These are phyloP conservation scores for Collybia mongolica DNA, from an alignment of 768 basidiomycete species.

Conservation along the genomic window DNA sequence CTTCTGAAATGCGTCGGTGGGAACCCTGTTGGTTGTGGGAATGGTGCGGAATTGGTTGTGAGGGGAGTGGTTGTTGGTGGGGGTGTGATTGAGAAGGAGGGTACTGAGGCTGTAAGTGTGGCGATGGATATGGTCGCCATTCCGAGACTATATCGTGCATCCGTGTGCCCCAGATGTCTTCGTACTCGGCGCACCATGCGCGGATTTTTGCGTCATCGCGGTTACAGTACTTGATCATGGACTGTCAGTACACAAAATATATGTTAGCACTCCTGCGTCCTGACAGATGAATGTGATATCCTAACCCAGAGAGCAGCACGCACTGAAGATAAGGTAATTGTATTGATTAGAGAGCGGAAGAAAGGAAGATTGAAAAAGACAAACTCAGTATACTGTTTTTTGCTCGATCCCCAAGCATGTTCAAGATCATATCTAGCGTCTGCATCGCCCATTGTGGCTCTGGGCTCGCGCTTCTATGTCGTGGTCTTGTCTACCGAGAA, in stretches of 20 bases:
- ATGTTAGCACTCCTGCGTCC: constrained; percentile 4
- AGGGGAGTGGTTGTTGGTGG: constrained; percentile 13
- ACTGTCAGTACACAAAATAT: constrained; percentile 32
- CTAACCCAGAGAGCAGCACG: constrained; percentile 63
- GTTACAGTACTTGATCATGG: constrained; percentile 64
- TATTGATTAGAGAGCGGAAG: background rate
- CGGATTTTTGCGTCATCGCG: constrained; percentile 53
- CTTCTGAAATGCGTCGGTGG: constrained; percentile 31
- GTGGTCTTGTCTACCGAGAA: constrained; percentile 35
- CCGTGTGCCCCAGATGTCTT: constrained; percentile 64
- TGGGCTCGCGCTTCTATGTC: constrained; percentile 32
- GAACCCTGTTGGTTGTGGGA: constrained; percentile 10
- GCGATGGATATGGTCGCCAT: constrained; percentile 36
- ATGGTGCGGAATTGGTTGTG: constrained; percentile 20
- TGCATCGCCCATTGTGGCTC: constrained; percentile 44
- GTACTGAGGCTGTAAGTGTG: constrained; percentile 28
- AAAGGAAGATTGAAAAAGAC: constrained; percentile 16
- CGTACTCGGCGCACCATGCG: constrained; percentile 62
- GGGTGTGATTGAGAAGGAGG: constrained; percentile 1
- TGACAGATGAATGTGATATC: constrained; percentile 3
- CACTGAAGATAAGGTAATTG: constrained; percentile 41
- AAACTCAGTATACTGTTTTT: constrained; percentile 46
- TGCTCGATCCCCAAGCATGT: constrained; percentile 47
- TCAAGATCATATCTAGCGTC: constrained; percentile 42
- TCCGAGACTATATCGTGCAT: constrained; percentile 47